A percentile compares a stretch with the other conserved stretches of the same genome.
Conservation (phyloP, 1,284 basidiomycete genomes). For the Naganishia sp. region DNA sequence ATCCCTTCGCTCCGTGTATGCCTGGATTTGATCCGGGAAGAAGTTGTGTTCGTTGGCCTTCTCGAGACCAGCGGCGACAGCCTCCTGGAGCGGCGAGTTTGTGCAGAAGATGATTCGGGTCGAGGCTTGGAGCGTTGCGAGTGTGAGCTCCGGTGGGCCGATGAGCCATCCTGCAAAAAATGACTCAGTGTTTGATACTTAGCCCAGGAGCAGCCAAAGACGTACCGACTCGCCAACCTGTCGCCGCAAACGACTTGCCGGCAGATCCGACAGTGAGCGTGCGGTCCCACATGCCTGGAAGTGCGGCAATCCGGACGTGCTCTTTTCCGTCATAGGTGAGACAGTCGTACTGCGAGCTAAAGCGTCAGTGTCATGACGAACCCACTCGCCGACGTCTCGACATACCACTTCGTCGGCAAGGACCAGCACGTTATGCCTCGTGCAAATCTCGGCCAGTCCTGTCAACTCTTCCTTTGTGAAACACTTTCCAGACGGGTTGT, state of each 20-base stretch:
- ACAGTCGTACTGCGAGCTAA: conserved; percentile 74
- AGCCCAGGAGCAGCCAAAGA: neutral
- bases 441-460: conserved; percentile 78
- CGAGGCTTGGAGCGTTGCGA: conserved; percentile 82
- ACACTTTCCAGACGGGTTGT: conserved; percentile 95
- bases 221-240: conserved; percentile 90
- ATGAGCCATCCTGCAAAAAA: conserved; percentile 70
- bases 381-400: conserved; percentile 58
- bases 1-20: conserved; percentile 79
- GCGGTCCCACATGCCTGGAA: conserved; percentile 98
- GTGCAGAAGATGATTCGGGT: conserved; percentile 94
- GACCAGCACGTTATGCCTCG: conserved; percentile 89
- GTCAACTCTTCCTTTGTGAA: conserved; percentile 82
- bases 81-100: conserved; percentile 90
- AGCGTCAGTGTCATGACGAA: neutral
- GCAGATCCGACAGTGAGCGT: conserved; percentile 80
- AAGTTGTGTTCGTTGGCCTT: conserved; percentile 71
- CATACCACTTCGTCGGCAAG: conserved; percentile 94
- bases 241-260: conserved; percentile 93
- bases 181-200: neutral
- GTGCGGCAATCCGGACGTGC: conserved; percentile 85
- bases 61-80: conserved; percentile 81
- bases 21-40: conserved; percentile 73
- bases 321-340: conserved; percentile 84
- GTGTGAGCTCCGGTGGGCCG: conserved; percentile 78